Evolutionary conservation across 306 rosid species (phyloP).

Genomic region (Gynostemma pentaphyllum): DNA sequence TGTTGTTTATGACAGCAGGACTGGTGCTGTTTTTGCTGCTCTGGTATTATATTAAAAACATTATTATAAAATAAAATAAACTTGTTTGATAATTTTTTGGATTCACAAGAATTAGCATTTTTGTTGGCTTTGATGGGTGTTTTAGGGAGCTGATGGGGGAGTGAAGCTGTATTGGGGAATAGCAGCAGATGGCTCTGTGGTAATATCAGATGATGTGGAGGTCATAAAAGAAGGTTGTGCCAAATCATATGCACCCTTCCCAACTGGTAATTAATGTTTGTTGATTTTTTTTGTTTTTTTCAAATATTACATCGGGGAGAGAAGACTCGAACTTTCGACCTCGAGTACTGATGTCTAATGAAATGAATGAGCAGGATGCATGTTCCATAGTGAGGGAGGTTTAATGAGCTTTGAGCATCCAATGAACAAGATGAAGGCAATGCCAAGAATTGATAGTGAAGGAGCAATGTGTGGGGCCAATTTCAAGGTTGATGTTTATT

Average conservation of each 20-base stretch:
- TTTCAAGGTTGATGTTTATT: conserved; percentile 70
- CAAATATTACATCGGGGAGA: too few species aligned
- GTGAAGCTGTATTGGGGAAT: conserved; percentile 88
- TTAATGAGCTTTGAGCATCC: conserved; percentile 98
- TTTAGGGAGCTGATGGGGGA: conserved; percentile 93
- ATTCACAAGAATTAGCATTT: neutral
- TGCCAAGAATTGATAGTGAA: conserved; percentile 92
- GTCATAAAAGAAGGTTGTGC: conserved; percentile 92
- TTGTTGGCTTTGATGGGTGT: neutral
- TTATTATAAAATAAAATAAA: too few species aligned
- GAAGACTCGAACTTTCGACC: too few species aligned
- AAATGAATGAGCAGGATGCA: conserved; percentile 44
- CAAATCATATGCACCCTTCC: conserved; percentile 96
- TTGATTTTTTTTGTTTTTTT: neutral
- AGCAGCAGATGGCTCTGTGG: conserved; percentile 94
- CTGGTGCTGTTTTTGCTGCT: conserved; percentile 77
- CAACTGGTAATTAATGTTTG: conserved; percentile 40
- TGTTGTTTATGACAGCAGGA: conserved; percentile 87
- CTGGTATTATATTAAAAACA: too few species aligned
- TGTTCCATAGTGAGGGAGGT: conserved; percentile 91
- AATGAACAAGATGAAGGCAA: conserved; percentile 80
- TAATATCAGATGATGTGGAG: conserved; percentile 76
- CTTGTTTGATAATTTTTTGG: too few species aligned
- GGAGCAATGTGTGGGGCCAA: conserved; percentile 91
- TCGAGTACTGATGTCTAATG: too few species aligned